A percentile compares a stretch with the other conserved stretches of the same genome.
Conservation (phyloP, 768 basidiomycete species). For the Leucogyrophana mollusca region DNA sequence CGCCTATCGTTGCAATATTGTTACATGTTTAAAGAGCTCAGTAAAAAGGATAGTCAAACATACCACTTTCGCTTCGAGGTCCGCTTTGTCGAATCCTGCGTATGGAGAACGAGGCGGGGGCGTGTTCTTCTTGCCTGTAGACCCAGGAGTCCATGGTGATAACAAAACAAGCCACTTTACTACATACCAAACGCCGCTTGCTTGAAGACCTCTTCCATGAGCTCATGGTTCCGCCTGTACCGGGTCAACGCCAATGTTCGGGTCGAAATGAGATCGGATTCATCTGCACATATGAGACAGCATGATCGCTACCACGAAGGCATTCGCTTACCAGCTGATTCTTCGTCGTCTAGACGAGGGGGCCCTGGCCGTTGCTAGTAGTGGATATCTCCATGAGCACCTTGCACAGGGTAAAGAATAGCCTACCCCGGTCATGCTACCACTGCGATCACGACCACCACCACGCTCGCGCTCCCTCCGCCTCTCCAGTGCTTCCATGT, state of each 20-base stretch:
- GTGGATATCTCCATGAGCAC: not conserved
- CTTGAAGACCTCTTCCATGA: conserved; percentile 81
- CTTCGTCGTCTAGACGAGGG: conserved; percentile 51
- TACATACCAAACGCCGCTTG: conserved; percentile 61
- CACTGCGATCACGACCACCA: conserved; percentile 42
- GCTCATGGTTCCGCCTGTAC: conserved; percentile 78
- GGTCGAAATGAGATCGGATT: conserved; percentile 69
- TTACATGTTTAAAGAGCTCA: not conserved
- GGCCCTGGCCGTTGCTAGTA: conserved; percentile 29
- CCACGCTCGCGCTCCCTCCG: conserved; percentile 58
- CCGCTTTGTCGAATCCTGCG: conserved; percentile 57
- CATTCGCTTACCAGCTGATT: conserved; percentile 54
- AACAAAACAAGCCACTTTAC: not conserved
- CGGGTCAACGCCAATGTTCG: conserved; percentile 68
- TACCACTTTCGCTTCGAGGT: conserved; percentile 58
- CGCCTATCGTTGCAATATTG: conserved; percentile 43
- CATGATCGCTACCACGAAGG: not conserved
- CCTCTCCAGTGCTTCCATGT: conserved; percentile 72
- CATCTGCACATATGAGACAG: conserved; percentile 39
- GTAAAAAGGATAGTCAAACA: conserved; percentile 18
- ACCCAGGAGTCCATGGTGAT: conserved; percentile 13
- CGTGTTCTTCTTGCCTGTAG: conserved; percentile 43
- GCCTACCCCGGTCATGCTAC: conserved; percentile 39
- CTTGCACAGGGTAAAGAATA: not conserved
- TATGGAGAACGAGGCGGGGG: conserved; percentile 45